Evolutionary conservation across 2,329 filamentous ascomycete species (phyloP).

Genomic region (Trichoderma polysporum): DNA sequence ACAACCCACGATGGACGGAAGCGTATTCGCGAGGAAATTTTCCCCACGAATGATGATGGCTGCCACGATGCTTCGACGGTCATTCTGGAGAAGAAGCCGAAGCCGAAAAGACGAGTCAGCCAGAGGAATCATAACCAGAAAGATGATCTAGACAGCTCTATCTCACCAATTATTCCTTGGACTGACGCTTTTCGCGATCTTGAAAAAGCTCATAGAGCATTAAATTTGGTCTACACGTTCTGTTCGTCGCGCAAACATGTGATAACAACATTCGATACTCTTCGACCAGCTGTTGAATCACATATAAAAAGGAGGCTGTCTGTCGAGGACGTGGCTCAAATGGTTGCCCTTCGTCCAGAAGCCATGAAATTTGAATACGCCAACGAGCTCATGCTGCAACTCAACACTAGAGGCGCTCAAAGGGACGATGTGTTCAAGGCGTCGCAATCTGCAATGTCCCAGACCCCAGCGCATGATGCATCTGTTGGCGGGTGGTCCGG

Average conservation of each 20-base stretch:
- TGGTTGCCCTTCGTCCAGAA: conserved; percentile 74
- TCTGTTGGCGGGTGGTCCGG: conserved; percentile 59
- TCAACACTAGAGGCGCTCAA: conserved; percentile 70
- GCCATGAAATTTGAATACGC: conserved; percentile 84
- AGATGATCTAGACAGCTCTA: conserved; percentile 21
- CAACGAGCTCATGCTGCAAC: conserved; percentile 77
- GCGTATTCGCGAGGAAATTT: neutral
- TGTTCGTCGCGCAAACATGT: conserved; percentile 91
- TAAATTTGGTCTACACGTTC: conserved; percentile 94
- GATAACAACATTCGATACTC: conserved; percentile 85
- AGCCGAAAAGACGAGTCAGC: neutral
- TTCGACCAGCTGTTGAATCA: conserved; percentile 78
- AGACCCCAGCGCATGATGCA: conserved; percentile 52
- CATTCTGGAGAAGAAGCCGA: neutral
- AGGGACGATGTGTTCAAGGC: conserved; percentile 62
- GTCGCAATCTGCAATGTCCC: conserved; percentile 46
- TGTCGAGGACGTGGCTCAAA: conserved; percentile 77
- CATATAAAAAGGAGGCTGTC: conserved; percentile 71
- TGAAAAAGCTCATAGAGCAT: conserved; percentile 73
- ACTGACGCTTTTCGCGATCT: conserved; percentile 71
- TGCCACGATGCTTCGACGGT: neutral
- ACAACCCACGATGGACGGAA: neutral
- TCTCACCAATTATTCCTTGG: conserved; percentile 56
- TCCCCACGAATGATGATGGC: neutral
- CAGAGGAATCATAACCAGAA: neutral